Evolutionary conservation across 2,329 filamentous ascomycete genomes (phyloP).

Genomic region (Aspergillus calidoustus): DNA sequence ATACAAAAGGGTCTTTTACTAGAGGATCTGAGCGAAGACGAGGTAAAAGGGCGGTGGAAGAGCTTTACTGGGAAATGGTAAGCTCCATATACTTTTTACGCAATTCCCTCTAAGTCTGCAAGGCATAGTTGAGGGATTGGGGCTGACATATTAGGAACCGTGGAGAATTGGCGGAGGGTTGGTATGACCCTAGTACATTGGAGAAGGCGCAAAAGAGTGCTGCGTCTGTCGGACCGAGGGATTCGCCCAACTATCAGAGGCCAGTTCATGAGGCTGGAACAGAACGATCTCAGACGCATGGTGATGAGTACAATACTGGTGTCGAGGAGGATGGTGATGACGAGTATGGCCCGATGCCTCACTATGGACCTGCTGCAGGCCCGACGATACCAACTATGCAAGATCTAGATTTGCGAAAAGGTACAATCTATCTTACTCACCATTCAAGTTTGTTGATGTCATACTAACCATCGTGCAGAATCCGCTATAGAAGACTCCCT

Average conservation of each 20-base stretch:
- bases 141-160: conserved; percentile 71
- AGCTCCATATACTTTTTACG: not conserved
- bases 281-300: conserved; percentile 10
- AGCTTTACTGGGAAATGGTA: conserved; percentile 89
- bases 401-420: conserved; percentile 68
- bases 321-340: conserved; percentile 52
- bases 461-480: conserved; percentile 25
- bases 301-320: conserved; percentile 24
- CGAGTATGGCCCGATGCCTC: conserved; percentile 63
- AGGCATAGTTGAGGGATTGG: not conserved
- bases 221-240: conserved; percentile 10
- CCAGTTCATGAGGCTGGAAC: conserved; percentile 11
- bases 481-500: conserved; percentile 36
- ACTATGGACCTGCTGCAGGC: conserved; percentile 43
- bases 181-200: conserved; percentile 85
- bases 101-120: not conserved
- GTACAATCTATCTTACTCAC: conserved; percentile 26
- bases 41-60: conserved; percentile 86
- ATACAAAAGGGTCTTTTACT: conserved; percentile 80
- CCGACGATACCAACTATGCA: conserved; percentile 71
- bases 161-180: conserved; percentile 82
- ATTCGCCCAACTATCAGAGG: conserved; percentile 9
- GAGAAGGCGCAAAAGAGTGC: conserved; percentile 51
- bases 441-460: not conserved
- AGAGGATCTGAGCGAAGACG: conserved; percentile 71